These are phyloP conservation scores for Acacia crassicarpa DNA, from an alignment of 306 rosid genomes.

Conservation along the genomic window DNA sequence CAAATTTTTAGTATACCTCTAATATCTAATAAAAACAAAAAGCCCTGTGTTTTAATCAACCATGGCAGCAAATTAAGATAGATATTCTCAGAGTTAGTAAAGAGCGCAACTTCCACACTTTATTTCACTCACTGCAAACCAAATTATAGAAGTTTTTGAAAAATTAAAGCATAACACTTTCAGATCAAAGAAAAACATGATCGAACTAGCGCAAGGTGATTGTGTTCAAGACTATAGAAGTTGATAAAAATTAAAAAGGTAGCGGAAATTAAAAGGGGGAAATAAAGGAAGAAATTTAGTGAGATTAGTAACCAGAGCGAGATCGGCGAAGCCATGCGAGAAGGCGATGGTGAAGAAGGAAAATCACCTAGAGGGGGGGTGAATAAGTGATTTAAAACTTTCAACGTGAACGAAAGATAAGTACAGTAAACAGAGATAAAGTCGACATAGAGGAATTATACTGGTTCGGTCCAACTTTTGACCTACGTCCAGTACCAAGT, in stretches of 20 bases:
- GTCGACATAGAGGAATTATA: too few relatives aligned
- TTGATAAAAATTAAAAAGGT: not conserved
- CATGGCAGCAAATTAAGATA: not conserved
- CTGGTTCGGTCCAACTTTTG: too few relatives aligned
- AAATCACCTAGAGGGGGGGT: too few relatives aligned
- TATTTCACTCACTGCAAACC: not conserved
- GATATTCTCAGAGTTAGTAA: constrained; percentile 1
- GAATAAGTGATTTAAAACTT: too few relatives aligned
- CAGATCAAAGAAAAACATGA: not conserved
- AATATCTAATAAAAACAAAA: not conserved
- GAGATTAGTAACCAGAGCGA: constrained; percentile 56
- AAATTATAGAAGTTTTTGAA: not conserved
- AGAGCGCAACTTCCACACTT: not conserved
- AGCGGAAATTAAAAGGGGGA: not conserved
- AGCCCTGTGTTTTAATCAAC: not conserved
- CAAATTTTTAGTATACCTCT: not conserved
- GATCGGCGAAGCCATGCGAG: constrained; percentile 84
- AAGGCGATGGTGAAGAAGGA: too few relatives aligned
- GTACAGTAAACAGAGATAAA: too few relatives aligned
- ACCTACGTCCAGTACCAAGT: too few relatives aligned
- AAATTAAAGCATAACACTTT: not conserved
- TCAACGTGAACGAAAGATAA: too few relatives aligned
- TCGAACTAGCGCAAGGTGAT: not conserved
- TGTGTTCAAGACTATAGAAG: not conserved
- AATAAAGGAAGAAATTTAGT: not conserved